Evolutionary conservation across 1,139 yeast genomes (phyloP).

Genomic region (Debaryomyces coudertii): DNA sequence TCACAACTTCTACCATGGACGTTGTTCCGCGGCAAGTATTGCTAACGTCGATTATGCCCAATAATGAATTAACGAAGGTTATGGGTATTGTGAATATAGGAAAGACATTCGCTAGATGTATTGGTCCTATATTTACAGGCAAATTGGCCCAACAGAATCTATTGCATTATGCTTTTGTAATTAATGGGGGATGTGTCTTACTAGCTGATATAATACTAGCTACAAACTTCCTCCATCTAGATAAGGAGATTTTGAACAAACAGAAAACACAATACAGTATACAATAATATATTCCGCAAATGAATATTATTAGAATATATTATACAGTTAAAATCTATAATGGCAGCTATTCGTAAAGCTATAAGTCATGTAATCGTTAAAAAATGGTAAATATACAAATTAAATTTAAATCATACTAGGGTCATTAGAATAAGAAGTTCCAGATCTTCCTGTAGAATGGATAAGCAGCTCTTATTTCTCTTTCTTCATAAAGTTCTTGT

Average conservation of each 20-base stretch:
- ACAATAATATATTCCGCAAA: background rate
- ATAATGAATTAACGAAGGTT: conserved; percentile 68
- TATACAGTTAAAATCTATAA: conserved; percentile 1
- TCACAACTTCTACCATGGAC: conserved; percentile 75
- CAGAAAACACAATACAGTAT: conserved; percentile 1
- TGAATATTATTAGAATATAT: background rate
- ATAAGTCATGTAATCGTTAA: conserved; percentile 9
- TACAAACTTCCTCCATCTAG: conserved; percentile 42
- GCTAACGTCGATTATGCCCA: conserved; percentile 65
- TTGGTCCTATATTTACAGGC: conserved; percentile 84
- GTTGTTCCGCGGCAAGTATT: conserved; percentile 88
- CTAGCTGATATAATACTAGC: conserved; percentile 50
- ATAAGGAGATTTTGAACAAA: conserved; percentile 31
- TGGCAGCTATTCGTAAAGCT: conserved; percentile 4
- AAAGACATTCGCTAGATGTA: conserved; percentile 79
- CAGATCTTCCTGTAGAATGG: conserved; percentile 29
- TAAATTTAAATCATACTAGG: background rate
- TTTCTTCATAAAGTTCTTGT: conserved; percentile 43
- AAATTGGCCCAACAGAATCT: conserved; percentile 56
- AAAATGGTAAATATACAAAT: background rate
- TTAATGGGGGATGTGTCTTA: conserved; percentile 60
- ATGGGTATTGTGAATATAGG: conserved; percentile 87
- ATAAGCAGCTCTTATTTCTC: conserved; percentile 26
- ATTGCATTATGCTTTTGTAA: conserved; percentile 60
- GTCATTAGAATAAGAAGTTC: conserved; percentile 28